These are phyloP conservation scores for Tulasnella sp. DNA, from an alignment of 768 basidiomycete species.

Conservation along the genomic window DNA sequence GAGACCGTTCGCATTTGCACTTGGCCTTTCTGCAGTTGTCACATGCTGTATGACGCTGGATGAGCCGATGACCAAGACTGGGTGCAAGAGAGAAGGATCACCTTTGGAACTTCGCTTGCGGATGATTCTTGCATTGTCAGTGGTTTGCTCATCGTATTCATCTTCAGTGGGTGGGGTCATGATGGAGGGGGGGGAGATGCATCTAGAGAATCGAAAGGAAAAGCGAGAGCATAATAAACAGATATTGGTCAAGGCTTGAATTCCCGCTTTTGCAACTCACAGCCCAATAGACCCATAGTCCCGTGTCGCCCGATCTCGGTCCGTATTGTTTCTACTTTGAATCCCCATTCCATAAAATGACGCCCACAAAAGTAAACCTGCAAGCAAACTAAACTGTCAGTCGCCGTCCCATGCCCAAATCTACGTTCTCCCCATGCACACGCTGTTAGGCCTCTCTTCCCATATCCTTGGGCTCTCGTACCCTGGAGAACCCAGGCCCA, in stretches of 20 bases:
- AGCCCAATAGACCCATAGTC: too few relatives aligned
- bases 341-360: too few relatives aligned
- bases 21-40: slow-evolving; percentile 84
- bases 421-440: neutral
- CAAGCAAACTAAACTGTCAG: neutral
- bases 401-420: neutral
- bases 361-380: too few relatives aligned
- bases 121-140: neutral
- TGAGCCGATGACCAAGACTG: neutral
- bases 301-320: too few relatives aligned
- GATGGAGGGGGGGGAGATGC: neutral
- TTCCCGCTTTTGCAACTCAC: too few relatives aligned
- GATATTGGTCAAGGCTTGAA: too few relatives aligned
- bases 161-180: slow-evolving; percentile 8
- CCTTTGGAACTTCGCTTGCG: slow-evolving; percentile 14
- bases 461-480: too few relatives aligned
- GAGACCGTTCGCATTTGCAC: slow-evolving; percentile 65
- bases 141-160: slow-evolving; percentile 4
- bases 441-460: too few relatives aligned
- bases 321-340: too few relatives aligned
- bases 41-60: slow-evolving; percentile 52
- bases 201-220: neutral
- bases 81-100: neutral
- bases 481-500: too few relatives aligned
- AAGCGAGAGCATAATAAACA: too few relatives aligned